phyloP scores from a whole-genome alignment of 2,329 filamentous ascomycete species.

The Alternaria gansuensis region DNA sequence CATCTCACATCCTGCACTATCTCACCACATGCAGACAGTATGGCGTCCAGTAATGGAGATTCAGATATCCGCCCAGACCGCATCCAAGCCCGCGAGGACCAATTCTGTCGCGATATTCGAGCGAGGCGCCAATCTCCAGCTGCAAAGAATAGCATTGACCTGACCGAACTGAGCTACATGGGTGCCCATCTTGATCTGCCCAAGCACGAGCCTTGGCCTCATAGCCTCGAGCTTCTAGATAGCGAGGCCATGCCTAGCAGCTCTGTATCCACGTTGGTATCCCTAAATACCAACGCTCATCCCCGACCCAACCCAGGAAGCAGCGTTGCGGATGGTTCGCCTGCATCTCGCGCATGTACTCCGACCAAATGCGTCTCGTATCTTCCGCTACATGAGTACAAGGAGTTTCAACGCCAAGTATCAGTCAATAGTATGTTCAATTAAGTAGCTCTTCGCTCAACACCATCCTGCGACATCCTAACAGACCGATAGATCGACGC shows the following conservation, averaged over 20 bases:
- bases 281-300: not conserved
- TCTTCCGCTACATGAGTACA: not conserved
- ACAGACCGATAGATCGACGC: not conserved
- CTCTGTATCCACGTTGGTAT: not conserved
- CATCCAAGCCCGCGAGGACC: conserved; percentile 5
- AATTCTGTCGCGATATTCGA: not conserved
- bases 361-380: not conserved
- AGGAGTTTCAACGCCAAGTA: not conserved
- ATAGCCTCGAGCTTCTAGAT: not conserved
- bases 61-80: conserved; percentile 5
- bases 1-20: not conserved
- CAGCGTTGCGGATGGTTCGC: not conserved
- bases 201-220: not conserved
- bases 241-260: not conserved
- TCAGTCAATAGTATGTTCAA: not conserved
- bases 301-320: rapidly evolving
- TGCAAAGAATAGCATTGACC: not conserved
- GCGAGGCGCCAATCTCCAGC: not conserved
- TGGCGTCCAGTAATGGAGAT: not conserved
- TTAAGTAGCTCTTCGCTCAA: not conserved
- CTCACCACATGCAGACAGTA: not conserved
- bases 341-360: conserved; percentile 1
- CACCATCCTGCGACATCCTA: not conserved
- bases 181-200: not conserved
- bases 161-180: not conserved